A percentile compares a stretch with the other conserved stretches of the same genome.
Evolutionary conservation across 2,329 filamentous ascomycete genomes (phyloP).

Genomic region (Dactylellina haptotyla): DNA sequence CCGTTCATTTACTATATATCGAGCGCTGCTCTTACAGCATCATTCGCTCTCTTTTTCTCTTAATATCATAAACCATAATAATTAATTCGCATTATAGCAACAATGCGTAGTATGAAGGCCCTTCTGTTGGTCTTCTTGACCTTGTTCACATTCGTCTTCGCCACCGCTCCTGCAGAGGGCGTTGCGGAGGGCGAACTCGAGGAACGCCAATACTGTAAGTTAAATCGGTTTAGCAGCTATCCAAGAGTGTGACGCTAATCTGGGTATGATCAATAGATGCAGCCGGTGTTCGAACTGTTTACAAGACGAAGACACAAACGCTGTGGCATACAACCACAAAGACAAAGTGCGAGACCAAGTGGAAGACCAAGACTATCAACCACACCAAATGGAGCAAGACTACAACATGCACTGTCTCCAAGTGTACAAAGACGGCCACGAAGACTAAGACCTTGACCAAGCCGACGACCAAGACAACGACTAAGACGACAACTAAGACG

Average conservation of each 20-base stretch:
- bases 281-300: not conserved
- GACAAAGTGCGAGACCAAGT: slow-evolving; percentile 40
- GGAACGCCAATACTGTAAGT: slow-evolving; percentile 44
- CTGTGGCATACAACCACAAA: slow-evolving; percentile 25
- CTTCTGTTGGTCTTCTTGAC: slow-evolving; percentile 30
- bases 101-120: slow-evolving; percentile 18
- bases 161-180: too few relatives aligned
- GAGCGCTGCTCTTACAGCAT: not conserved
- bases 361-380: slow-evolving; percentile 18
- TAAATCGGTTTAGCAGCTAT: too few relatives aligned
- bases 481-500: not conserved
- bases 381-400: slow-evolving; percentile 18
- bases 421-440: not conserved
- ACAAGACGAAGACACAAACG: slow-evolving; percentile 33
- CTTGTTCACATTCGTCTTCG: slow-evolving; percentile 14
- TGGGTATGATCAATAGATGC: not conserved
- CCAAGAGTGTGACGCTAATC: not conserved
- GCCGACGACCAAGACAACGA: not conserved
- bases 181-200: slow-evolving; percentile 14
- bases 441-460: not conserved
- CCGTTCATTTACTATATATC: not conserved
- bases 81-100: too few relatives aligned
- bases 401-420: slow-evolving; percentile 16
- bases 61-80: slow-evolving; percentile 17
- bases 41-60: not conserved